Conservation (phyloP, 805 yeast genomes). For the Candida ulmi region DNA sequence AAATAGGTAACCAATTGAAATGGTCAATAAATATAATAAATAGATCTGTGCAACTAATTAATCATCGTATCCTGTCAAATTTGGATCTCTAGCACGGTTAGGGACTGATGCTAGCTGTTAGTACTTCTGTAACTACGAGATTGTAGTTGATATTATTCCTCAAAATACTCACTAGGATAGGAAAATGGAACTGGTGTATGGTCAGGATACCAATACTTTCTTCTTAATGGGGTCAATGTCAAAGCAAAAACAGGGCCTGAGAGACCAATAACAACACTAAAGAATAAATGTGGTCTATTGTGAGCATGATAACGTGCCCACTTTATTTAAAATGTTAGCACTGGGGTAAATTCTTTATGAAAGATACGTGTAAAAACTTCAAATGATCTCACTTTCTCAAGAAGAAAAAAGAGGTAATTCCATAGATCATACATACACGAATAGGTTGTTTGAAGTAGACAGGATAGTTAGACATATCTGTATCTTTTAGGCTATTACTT, state of each 20-base stretch:
- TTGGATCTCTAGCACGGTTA: constrained; percentile 41
- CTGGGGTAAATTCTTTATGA: constrained; percentile 3
- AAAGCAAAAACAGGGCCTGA: constrained; percentile 61
- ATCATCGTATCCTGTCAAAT: constrained; percentile 53
- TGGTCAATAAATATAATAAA: constrained; percentile 3
- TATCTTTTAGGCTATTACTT: too few relatives aligned
- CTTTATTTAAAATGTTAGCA: constrained; percentile 23
- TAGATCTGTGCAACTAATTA: constrained; percentile 7
- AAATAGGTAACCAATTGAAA: not conserved
- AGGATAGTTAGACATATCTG: constrained; percentile 1
- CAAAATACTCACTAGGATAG: constrained; percentile 31
- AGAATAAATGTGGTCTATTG: constrained; percentile 69
- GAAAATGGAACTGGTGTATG: constrained; percentile 57
- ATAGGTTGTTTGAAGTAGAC: constrained; percentile 1
- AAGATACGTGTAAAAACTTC: too few relatives aligned
- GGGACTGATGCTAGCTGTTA: constrained; percentile 30
- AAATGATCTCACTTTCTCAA: too few relatives aligned
- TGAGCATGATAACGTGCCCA: constrained; percentile 75
- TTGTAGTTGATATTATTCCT: too few relatives aligned
- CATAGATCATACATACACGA: constrained; percentile 1
- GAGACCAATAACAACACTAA: constrained; percentile 56
- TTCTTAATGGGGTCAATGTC: constrained; percentile 61
- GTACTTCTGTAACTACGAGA: too few relatives aligned
- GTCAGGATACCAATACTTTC: constrained; percentile 59
- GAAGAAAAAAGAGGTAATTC: too few relatives aligned